Conservation (phyloP, 176 grass and related monocot genomes). For the Rhynchospora tenuis region DNA sequence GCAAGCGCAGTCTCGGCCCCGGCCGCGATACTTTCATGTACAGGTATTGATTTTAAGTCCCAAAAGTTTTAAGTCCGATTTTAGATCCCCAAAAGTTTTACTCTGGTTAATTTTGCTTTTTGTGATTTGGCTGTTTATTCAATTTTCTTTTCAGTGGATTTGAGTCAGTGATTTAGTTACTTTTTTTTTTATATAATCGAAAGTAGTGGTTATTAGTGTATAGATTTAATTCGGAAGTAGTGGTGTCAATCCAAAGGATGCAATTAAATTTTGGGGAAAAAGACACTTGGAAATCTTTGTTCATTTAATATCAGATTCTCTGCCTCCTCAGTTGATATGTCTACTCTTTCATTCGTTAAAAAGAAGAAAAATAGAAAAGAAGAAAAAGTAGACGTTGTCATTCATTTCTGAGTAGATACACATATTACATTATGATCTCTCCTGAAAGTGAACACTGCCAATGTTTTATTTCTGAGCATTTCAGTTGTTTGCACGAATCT, state of each 20-base stretch:
- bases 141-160: not conserved
- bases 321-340: not conserved
- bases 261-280: not conserved
- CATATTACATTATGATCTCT: not conserved
- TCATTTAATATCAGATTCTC: not conserved
- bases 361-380: not conserved
- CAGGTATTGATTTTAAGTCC: slow-evolving; percentile 33
- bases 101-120: not conserved
- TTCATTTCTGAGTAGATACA: not conserved
- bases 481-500: not conserved
- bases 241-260: not conserved
- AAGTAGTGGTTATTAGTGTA: not conserved
- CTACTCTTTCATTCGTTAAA: not conserved
- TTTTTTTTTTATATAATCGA: not conserved
- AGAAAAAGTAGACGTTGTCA: not conserved
- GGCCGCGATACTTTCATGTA: slow-evolving; percentile 89
- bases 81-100: not conserved
- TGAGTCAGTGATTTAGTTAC: not conserved
- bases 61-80: not conserved
- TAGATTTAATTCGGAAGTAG: not conserved
- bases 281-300: not conserved
- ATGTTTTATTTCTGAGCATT: not conserved
- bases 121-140: not conserved
- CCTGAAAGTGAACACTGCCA: not conserved
- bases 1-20: slow-evolving; percentile 56